Conservation (phyloP, 805 yeast genomes). For the Hanseniaspora guilliermondii region DNA sequence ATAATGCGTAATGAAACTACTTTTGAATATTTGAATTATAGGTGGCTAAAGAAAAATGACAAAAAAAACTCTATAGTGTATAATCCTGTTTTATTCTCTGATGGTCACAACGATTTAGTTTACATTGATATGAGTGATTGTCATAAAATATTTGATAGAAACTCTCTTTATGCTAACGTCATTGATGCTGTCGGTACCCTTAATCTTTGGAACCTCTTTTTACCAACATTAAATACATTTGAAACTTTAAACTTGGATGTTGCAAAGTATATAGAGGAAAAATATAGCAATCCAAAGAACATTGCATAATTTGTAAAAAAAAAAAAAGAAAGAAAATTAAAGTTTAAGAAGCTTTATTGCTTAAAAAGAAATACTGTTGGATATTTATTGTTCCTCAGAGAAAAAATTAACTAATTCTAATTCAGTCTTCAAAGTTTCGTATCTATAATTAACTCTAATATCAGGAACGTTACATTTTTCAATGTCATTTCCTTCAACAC, state of each 20-base stretch:
- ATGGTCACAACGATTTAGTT: conserved; percentile 30
- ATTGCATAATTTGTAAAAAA: not conserved
- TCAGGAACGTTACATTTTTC: conserved; percentile 93
- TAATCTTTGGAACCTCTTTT: not conserved
- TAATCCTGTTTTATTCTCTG: conserved; percentile 20
- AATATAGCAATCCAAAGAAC: not conserved
- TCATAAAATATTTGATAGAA: conserved; percentile 18
- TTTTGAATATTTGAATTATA: conserved; percentile 41
- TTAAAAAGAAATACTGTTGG: not conserved
- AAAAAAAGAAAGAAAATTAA: not conserved
- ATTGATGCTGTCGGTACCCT: conserved; percentile 1
- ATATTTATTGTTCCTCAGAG: conserved; percentile 24
- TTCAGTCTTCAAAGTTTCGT: conserved; percentile 64
- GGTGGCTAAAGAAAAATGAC: conserved; percentile 21
- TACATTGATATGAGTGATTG: conserved; percentile 29
- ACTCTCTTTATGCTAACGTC: conserved; percentile 20
- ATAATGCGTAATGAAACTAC: conserved; percentile 42
- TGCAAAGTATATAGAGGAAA: not conserved
- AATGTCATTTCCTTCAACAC: conserved; percentile 73
- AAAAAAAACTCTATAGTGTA: conserved; percentile 16
- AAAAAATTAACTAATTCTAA: conserved; percentile 55
- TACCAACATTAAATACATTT: conserved; percentile 12
- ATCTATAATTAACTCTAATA: conserved; percentile 70
- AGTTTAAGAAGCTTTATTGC: not conserved
- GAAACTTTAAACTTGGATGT: conserved; percentile 4